A percentile compares a stretch with the other conserved stretches of the same genome.
Evolutionary conservation across 2,329 filamentous ascomycete species (phyloP).

Genomic region (Fusarium praegraminearum): DNA sequence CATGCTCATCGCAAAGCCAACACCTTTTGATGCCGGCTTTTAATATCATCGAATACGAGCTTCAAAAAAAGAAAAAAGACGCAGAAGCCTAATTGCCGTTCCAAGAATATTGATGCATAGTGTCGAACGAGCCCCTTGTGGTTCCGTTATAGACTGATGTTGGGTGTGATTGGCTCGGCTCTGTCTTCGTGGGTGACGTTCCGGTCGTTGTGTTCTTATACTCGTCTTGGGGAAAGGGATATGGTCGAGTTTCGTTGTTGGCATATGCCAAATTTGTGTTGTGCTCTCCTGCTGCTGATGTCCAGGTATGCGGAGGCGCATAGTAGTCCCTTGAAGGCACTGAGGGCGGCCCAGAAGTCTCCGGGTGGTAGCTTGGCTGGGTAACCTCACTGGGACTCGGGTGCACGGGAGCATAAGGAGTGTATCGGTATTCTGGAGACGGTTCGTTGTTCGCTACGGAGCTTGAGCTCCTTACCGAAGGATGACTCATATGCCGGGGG

Average conservation of each 20-base stretch:
- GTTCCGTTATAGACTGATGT: constrained; percentile 56
- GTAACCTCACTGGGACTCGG: constrained; percentile 51
- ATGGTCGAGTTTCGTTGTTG: constrained; percentile 60
- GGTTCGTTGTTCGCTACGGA: constrained; percentile 63
- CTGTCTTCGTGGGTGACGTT: constrained; percentile 50
- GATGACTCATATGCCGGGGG: constrained; percentile 65
- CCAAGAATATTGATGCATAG: constrained; percentile 69
- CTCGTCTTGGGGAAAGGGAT: constrained; percentile 61
- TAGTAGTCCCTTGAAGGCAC: constrained; percentile 64
- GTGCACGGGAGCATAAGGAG: constrained; percentile 55
- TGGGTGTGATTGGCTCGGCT: constrained; percentile 56
- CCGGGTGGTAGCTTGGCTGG: constrained; percentile 49
- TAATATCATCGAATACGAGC: constrained; percentile 40
- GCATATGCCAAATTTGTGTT: constrained; percentile 60
- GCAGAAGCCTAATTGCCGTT: constrained; percentile 57
- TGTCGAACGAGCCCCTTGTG: constrained; percentile 60
- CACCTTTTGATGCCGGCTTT: constrained; percentile 34
- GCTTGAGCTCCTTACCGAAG: constrained; percentile 63
- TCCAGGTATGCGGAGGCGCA: constrained; percentile 64
- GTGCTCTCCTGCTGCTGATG: constrained; percentile 62
- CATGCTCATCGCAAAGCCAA: constrained; percentile 41
- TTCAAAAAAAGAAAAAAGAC: constrained; percentile 18
- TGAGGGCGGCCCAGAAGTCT: constrained; percentile 47
- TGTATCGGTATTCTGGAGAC: constrained; percentile 68
- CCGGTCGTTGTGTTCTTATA: constrained; percentile 55